Evolutionary conservation across 768 basidiomycete species (phyloP).

Genomic region (Macrolepiota albuminosa): DNA sequence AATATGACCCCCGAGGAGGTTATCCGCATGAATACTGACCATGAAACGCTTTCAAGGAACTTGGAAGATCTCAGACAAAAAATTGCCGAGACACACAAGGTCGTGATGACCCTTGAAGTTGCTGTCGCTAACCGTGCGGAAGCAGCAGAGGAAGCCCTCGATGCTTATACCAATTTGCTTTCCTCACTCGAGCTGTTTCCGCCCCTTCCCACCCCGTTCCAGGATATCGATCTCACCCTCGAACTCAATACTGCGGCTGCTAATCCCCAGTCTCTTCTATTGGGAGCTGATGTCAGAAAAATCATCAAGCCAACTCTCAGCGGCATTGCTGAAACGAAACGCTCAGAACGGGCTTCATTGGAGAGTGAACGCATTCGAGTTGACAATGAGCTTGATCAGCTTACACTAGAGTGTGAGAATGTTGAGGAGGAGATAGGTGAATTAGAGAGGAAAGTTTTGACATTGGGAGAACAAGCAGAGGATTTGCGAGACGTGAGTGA

Average conservation of each 20-base stretch:
- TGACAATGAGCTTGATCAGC: constrained; percentile 79
- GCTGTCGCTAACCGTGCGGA: constrained; percentile 74
- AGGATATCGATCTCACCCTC: constrained; percentile 71
- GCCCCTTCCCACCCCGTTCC: constrained; percentile 64
- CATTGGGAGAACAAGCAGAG: constrained; percentile 71
- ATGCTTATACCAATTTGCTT: constrained; percentile 71
- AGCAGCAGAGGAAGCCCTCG: constrained; percentile 77
- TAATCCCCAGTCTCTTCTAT: constrained; percentile 62
- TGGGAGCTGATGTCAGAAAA: constrained; percentile 66
- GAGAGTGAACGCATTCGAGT: constrained; percentile 78
- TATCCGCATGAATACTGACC: constrained; percentile 84
- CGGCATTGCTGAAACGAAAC: constrained; percentile 64
- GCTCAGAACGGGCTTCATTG: constrained; percentile 61
- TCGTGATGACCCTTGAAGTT: constrained; percentile 79
- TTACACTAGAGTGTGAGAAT: constrained; percentile 74
- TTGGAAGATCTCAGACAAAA: constrained; percentile 76
- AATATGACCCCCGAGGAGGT: constrained; percentile 93
- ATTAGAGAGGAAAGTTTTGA: constrained; percentile 67
- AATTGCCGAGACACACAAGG: constrained; percentile 67
- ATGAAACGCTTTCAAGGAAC: constrained; percentile 68
- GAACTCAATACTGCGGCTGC: constrained; percentile 77
- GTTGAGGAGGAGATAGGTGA: constrained; percentile 73
- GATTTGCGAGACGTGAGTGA: constrained; percentile 71
- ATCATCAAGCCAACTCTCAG: constrained; percentile 75
- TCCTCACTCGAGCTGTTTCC: constrained; percentile 75